Evolutionary conservation across 2,329 filamentous ascomycete genomes (phyloP), one percentile per base, ranked within the genome.

Genomic region (Monosporascus sp.): DNA sequence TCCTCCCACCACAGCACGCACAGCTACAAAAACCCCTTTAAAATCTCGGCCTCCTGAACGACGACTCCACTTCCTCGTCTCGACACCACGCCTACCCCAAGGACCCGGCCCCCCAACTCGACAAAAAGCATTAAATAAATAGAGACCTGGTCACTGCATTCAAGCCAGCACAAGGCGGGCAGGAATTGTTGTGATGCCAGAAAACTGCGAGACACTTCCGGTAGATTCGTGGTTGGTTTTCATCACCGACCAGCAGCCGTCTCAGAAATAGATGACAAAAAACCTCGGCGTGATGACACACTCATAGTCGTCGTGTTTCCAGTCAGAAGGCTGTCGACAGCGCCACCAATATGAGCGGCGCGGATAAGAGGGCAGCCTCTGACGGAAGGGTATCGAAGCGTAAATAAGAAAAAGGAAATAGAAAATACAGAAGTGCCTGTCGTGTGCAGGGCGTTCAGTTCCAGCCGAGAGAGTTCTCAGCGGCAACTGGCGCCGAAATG

Each of bases 391-490:
- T 75, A 75, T 75, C 73, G 72, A 74, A 74, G 67, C 65, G 65
- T 65, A 71, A 67, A 61, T 60, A 64, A 59, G 46, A 56, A 58
- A 58, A 51, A 64, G 52, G 51, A 62, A 60, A 62, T 66, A 65
- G 63, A 59, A 60, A 60, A 57, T 61, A 57, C 54, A 20, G 59
- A 63, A 62, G 64, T 69, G 59, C 56, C 64, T 56, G 57, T 70
- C 67, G 63, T 71, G 57, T 61, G 60, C 54, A 27, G 54, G 60
- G 59, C 22, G 48, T 62, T 84, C 80, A 97, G 77, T 95, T 96
- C 92, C 92, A 97, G 65, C 92, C 92, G 60, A 97, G 82, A 50
- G 90, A 96, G 79, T 97, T 97, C 77, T 95, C 91, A 3, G 91
- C 88, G 71, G 92, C 92, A 58, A 96, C 88, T 3, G 92, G 92